Percentiles rank a stretch among this genome's conserved stretches.
Evolutionary conservation across 176 grass and related monocot genomes (phyloP).

Genomic region (Carex parvula): DNA sequence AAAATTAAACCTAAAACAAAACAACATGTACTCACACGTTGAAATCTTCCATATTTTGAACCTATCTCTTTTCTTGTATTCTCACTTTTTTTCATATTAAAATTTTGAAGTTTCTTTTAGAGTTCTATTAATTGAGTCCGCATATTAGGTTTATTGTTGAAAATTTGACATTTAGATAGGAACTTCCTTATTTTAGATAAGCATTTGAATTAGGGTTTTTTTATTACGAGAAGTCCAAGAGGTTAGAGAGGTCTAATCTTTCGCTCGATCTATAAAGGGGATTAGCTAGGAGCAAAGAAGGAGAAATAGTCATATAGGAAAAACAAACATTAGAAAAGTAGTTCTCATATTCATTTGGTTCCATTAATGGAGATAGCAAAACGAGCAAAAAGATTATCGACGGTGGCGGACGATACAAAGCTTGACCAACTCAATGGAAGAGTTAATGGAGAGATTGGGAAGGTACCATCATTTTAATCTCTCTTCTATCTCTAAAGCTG

Average conservation of each 20-base stretch:
- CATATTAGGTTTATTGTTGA: constrained; percentile 54
- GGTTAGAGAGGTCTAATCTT: constrained; percentile 25
- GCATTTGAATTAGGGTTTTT: constrained; percentile 36
- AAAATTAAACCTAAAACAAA: constrained; percentile 25
- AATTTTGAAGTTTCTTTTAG: constrained; percentile 22
- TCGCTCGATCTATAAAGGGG: constrained; percentile 30
- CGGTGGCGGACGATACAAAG: constrained; percentile 31
- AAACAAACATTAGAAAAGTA: constrained; percentile 20
- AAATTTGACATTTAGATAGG: constrained; percentile 44
- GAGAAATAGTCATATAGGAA: constrained; percentile 1
- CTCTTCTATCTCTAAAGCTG: neutral
- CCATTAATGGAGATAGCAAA: constrained; percentile 23
- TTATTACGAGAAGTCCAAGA: constrained; percentile 51
- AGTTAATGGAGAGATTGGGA: constrained; percentile 32
- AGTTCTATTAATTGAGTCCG: constrained; percentile 26
- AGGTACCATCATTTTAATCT: constrained; percentile 3
- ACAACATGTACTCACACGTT: constrained; percentile 70
- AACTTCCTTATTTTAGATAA: constrained; percentile 51
- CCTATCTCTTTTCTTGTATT: constrained; percentile 28
- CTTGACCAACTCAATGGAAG: constrained; percentile 23
- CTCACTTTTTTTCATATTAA: neutral
- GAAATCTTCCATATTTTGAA: constrained; percentile 36
- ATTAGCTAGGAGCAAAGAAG: neutral
- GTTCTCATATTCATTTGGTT: neutral
- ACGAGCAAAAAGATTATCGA: constrained; percentile 18